These are phyloP conservation scores for Physaria fendleri DNA, from an alignment of 345 rosid species.

Conservation along the genomic window DNA sequence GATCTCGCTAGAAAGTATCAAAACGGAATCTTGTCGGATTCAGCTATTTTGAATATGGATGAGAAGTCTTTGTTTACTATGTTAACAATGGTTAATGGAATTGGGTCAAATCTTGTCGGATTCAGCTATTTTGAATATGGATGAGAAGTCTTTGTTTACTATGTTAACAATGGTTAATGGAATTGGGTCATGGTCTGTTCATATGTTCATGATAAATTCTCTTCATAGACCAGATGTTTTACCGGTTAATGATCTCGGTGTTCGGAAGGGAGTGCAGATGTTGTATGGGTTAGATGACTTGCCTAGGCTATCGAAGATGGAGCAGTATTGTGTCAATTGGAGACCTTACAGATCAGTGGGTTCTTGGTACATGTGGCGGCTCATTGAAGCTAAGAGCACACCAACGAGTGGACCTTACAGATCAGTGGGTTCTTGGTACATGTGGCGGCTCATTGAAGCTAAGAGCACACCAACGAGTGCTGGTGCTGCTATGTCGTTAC, in stretches of 20 bases:
- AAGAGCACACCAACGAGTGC: slow-evolving; percentile 55
- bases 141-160: too few species aligned
- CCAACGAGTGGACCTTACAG: slow-evolving; percentile 85
- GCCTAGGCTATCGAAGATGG: slow-evolving; percentile 94
- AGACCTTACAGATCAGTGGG: too few species aligned
- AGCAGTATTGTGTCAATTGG: slow-evolving; percentile 78
- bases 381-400: too few species aligned
- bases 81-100: slow-evolving; percentile 96
- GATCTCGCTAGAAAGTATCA: slow-evolving; percentile 83
- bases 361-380: too few species aligned
- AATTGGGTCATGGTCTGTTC: slow-evolving; percentile 98
- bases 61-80: slow-evolving; percentile 83
- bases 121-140: too few species aligned
- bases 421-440: slow-evolving; percentile 86
- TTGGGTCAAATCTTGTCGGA: too few species aligned
- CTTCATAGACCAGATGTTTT: slow-evolving; percentile 91
- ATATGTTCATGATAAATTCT: slow-evolving; percentile 91
- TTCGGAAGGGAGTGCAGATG: slow-evolving; percentile 79
- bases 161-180: too few species aligned
- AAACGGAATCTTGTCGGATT: slow-evolving; percentile 73
- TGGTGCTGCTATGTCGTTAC: slow-evolving; percentile 40
- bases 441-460: slow-evolving; percentile 72
- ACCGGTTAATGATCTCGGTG: slow-evolving; percentile 78
- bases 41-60: slow-evolving; percentile 72
- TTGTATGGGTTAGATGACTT: slow-evolving; percentile 63